Conservation (phyloP, 2,329 filamentous ascomycete genomes). For the Paracoccidioides brasiliensis region DNA sequence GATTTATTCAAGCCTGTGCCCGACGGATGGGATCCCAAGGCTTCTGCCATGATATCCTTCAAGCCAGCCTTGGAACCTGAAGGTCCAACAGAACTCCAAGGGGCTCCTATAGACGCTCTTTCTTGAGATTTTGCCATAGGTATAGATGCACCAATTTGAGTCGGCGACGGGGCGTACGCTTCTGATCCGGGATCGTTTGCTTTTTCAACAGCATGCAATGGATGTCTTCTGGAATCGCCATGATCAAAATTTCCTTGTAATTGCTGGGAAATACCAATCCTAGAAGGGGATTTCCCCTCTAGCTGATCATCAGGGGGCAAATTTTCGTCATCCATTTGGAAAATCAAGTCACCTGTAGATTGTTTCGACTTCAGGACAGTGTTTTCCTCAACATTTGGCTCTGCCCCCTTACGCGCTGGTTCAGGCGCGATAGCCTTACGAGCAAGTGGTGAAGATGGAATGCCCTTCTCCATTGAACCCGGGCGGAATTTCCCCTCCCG, state of each 20-base stretch:
- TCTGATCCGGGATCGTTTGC: background rate
- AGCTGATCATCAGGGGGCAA: conserved; percentile 3
- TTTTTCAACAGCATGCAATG: background rate
- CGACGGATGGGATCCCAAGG: conserved; percentile 38
- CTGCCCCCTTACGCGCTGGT: conserved; percentile 28
- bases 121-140: background rate
- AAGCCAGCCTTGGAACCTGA: conserved; percentile 55
- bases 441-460: conserved; percentile 32
- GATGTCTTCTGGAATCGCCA: background rate
- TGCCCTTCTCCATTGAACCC: conserved; percentile 53
- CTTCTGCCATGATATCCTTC: conserved; percentile 60
- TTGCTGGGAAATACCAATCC: background rate
- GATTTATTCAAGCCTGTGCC: conserved; percentile 41
- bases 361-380: conserved; percentile 56
- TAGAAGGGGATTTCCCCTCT: background rate
- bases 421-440: conserved; percentile 29
- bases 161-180: background rate
- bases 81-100: conserved; percentile 43
- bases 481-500: conserved; percentile 48
- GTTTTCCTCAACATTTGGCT: conserved; percentile 36
- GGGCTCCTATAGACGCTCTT: conserved; percentile 21
- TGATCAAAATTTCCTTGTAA: background rate
- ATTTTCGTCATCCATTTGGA: conserved; percentile 77
- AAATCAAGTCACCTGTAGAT: conserved; percentile 68
- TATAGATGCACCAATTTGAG: background rate